Evolutionary conservation across 176 grass and related monocot genomes (phyloP), one percentile per base, ranked within the genome.

Genomic region (Triticum monococcum): DNA sequence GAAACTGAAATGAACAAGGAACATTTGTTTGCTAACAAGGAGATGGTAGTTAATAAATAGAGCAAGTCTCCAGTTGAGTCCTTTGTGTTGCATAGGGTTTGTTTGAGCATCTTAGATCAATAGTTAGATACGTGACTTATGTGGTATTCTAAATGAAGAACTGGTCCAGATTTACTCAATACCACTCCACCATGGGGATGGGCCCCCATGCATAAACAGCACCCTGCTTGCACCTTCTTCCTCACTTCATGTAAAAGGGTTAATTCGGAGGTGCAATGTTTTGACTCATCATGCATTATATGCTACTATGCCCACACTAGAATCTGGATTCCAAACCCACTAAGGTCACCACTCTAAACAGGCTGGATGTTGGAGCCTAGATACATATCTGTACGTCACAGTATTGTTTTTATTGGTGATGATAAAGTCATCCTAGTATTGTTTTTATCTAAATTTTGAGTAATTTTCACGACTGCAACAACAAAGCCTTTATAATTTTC

Each of bases 1-100:
- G 9, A 77, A 78, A 61, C 59, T 11, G 28, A 61, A 77, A 41
- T 57, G 41, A 63, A 70, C 18, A 64, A 86, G 77, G 69, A 72
- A 30, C 50, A 62, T 72, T 43, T 82, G n/a, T 77, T 24, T 37
- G 52, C 18, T 61, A 56, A 56, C 52, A 18, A 63, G 26, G 23
- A 32, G 77, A 63, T 1, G 20, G 45, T 62, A 16, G 7, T 45
- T 76, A 2, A 80, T 10, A 68, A 81, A 8, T 60, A 70, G 3
- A 31, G 46, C 68, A n/a, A 37, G 20, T 22, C 56, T 3, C 12
- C 24, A 41, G n/a, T 79, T 80, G 38, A 63, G 16, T 72, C 84
- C 17, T 57, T 77, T 64, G 56, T 72, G 12, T 52, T 43, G 61
- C 52, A 56, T 63, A 59, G 17, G 52, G 17, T 56, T 56, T 56